Percentiles rank a stretch among this genome's conserved stretches.
Evolutionary conservation across 441 rosid genomes (phyloP).

Genomic region (Cnidoscolus chayamansa): DNA sequence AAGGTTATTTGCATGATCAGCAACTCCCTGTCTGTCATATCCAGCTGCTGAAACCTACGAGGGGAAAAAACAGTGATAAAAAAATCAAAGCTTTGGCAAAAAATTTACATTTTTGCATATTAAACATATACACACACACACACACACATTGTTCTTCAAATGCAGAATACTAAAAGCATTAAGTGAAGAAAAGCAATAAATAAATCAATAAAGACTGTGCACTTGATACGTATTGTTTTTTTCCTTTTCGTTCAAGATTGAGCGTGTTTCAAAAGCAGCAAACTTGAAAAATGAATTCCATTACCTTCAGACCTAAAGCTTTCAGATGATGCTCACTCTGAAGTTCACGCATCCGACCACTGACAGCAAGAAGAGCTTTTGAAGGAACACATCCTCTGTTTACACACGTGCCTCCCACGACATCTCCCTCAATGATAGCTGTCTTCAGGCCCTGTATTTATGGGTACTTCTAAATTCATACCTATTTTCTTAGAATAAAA

Average conservation of each 20-base stretch:
- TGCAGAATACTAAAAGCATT: neutral
- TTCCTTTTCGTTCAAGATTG: neutral
- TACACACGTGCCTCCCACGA: slow-evolving; percentile 96
- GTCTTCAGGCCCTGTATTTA: slow-evolving; percentile 79
- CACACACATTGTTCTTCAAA: neutral
- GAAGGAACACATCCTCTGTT: slow-evolving; percentile 99
- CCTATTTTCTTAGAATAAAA: neutral
- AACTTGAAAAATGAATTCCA: neutral
- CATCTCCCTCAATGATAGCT: slow-evolving; percentile 92
- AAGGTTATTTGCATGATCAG: slow-evolving; percentile 92
- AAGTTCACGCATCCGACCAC: slow-evolving; percentile 93
- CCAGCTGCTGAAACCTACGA: slow-evolving; percentile 83
- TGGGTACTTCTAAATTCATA: neutral
- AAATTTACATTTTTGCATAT: neutral
- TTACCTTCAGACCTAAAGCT: slow-evolving; percentile 90
- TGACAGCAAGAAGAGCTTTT: slow-evolving; percentile 93
- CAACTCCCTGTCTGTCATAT: slow-evolving; percentile 89
- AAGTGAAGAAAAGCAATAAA: too few species aligned
- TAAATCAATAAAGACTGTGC: too few species aligned
- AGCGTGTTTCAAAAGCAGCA: neutral
- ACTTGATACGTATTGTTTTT: neutral
- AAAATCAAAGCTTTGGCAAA: neutral
- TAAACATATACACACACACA: neutral
- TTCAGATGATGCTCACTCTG: slow-evolving; percentile 92
- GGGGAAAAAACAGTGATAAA: neutral